Conservation (phyloP, 1,139 yeast species). For the Kluyveromyces sp. region DNA sequence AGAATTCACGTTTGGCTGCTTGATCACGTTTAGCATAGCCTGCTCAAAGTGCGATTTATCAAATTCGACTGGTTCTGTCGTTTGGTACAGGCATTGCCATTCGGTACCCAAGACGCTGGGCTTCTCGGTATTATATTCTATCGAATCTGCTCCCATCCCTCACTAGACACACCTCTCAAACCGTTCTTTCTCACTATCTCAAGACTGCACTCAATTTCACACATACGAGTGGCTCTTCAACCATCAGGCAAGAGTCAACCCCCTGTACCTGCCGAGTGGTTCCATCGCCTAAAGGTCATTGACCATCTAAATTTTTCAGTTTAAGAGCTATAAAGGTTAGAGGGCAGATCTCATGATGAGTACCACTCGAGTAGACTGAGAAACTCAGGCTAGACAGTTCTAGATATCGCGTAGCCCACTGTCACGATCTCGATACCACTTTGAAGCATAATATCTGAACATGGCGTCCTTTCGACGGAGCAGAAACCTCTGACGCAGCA, state of each 20-base stretch:
- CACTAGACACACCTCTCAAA: neutral
- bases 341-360: too few species aligned
- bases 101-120: conserved; percentile 50
- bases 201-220: neutral
- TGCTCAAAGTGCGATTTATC: conserved; percentile 50
- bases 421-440: too few species aligned
- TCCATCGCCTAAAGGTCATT: neutral
- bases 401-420: too few species aligned
- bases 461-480: too few species aligned
- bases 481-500: too few species aligned
- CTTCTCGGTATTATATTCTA: conserved; percentile 29
- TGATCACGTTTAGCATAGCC: conserved; percentile 76
- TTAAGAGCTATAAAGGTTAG: too few species aligned
- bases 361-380: too few species aligned
- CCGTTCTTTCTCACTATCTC: neutral
- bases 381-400: too few species aligned
- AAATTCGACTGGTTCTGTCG: conserved; percentile 31
- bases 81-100: conserved; percentile 55
- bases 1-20: conserved; percentile 87
- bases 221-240: too few species aligned
- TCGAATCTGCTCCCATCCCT: conserved; percentile 11
- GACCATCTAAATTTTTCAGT: neutral
- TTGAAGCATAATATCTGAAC: too few species aligned
- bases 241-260: too few species aligned
- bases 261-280: neutral